Evolutionary conservation across 2,329 filamentous ascomycete species (phyloP), one percentile per base, ranked within the genome.

Genomic region (Blumeriella jaapii): DNA sequence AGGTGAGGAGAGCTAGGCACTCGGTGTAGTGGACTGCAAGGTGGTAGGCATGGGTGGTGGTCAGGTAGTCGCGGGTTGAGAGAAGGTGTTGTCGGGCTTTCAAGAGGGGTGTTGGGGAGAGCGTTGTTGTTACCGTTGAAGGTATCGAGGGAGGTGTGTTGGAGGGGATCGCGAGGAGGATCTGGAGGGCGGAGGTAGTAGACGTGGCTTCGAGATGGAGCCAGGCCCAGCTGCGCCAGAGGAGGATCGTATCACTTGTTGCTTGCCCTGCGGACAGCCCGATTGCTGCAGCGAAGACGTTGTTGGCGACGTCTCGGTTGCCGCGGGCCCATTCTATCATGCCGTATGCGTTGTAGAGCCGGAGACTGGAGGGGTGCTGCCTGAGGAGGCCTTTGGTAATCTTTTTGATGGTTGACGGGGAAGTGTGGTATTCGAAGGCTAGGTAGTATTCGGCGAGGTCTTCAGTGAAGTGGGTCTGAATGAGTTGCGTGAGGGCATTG

Each of bases 281-380:
- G 77, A 84, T 61, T 2, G 83, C 78, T 1, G 79, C 78, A 1
- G 65, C 55, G 49, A 89, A 70, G 0, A 91, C 75, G 33, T 72
- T 74, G 14, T 65, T 60, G 4, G 80, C 77, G 29, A 73, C 61
- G 1, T 71, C 64, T 1, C 53, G 46, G 15, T 79, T 77, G 0
- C 67, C 71, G 18, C 67, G 68, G 1, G 63, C 61, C 45, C 60
- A 66, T 56, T 93, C 83, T 3, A 85, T 72, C 10, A 84, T 59
- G 0, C 80, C 83, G 51, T 89, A 93, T 0, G 77, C 74, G 46
- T 85, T 81, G 58, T 93, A 95, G 0, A 95, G 62, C 10, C 65
- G 62, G 3, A 82, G 55, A 47, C 74, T 79, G 1, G 71, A 64
- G 0, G 76, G 64, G 36, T 73, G 70, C 30, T 66, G 67, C 52